Base-by-base conservation (phyloP, 768 basidiomycete species). In the Tylopilus sp. region DNA sequence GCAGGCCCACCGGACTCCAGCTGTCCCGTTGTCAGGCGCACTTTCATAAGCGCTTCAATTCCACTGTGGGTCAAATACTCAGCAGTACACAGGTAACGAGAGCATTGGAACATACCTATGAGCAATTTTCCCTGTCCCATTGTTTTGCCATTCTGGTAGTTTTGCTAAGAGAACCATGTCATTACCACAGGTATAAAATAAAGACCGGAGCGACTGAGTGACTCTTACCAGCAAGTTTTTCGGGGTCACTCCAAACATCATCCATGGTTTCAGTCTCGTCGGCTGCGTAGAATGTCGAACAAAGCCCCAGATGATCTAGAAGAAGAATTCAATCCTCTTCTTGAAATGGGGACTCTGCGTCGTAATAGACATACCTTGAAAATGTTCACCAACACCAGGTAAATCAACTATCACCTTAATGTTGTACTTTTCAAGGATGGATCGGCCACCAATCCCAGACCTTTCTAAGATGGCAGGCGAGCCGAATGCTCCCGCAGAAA, bases 301-400 rank as follows among this genome's bases (percentile, higher is more conserved):
- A 57, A 11, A 51, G 10, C 17, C 61, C 59, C 9, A 63, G 53
- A 48, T 72, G 70, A 70, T 75, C 52, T 72, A 35, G 4, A 28
- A 20, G 28, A 25, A 6, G 26, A 13, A 1, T 7, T 8, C 17
- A 38, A 1, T 25, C 10, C 11, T 7, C 10, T 13, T 7, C 13
- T 6, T 30, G 18, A 33, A n/a, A 30, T 4, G 6, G 35, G 35
- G 2, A 8, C 1, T 6, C 3, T 5, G 2, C 3, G 4, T 1
- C 3, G 17, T 0, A 0, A 4, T n/a, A 18, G 17, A 57, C 66
- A 35, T 46, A 78, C 81, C 82, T 56, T 76, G 73, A 47, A 79
- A 81, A 55, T 88, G 79, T 61, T 86, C 83, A 11, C 90, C 89
- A 0, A 94, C 89, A 7, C 85, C 86, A 5, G 87, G 87, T 7